Evolutionary conservation across 257 asterid species (phyloP), one percentile per base, ranked within the genome.

Genomic region (Paulownia fortunei): DNA sequence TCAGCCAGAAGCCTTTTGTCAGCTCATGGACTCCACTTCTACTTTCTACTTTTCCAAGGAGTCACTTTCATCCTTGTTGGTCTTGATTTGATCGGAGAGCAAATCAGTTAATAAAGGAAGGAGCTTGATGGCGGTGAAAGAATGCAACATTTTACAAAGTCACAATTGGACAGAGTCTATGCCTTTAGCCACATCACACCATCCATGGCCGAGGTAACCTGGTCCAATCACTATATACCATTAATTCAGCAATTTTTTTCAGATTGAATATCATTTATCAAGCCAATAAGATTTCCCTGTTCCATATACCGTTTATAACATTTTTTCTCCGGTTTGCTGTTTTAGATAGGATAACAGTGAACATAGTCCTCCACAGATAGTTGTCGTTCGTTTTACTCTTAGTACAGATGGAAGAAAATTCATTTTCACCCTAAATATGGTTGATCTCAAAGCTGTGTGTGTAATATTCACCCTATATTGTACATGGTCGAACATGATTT

Each of bases 41-140:
- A 89, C 88, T 91, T 87, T 79, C 89, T 91, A n/a, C 96, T 91
- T 24, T 91, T 91, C 74, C 96, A 91, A 87, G 96, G 96, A 4
- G 75, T 89, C 83, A 87, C 92, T 3, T 91, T 91, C 52, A 83
- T 89, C 16, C 91, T 91, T 1, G 91, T 91, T 67, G 94, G 96
- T 4, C 91, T 91, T 3, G 94, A 91, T 72, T 73, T 91, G 80
- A 89, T 91, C 19, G 96, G 96, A 13, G 92, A 91, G 85, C 96
- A 91, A 65, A 82, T 89, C 46, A 86, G 89, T 63, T 87, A 66
- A 54, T 44, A 8, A 36, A 51, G 42, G 51, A 49, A 23, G 12
- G 67, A 3, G 58, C 12, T 51, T 24, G 65, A 42, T 24, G 61
- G 42, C 18, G 6, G 76, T 6, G 47, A 51, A 55, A 44, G 30